These are phyloP conservation scores for Penicillium ochrochloron DNA, from an alignment of 495 filamentous ascomycete species.

Conservation along the genomic window DNA sequence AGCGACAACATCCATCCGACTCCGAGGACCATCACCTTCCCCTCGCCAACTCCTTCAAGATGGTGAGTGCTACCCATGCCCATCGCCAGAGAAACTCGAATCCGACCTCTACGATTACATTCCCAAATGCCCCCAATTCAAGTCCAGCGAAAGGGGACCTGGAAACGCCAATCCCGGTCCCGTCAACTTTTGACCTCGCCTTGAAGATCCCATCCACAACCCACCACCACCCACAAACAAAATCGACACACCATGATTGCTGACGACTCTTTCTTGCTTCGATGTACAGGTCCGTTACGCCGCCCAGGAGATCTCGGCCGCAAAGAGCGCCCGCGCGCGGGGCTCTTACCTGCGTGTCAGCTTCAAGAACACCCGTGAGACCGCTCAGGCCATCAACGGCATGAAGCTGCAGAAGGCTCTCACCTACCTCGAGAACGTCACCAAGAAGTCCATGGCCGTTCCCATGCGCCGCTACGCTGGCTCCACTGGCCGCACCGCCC, in stretches of 20 bases:
- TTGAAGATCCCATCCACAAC: conserved; percentile 12
- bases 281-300: conserved; percentile 91
- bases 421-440: conserved; percentile 94
- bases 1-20: conserved; percentile 53
- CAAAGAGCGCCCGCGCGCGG: conserved; percentile 94
- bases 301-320: conserved; percentile 81
- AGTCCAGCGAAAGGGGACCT: neutral
- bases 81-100: conserved; percentile 19
- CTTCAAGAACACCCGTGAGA: conserved; percentile 99
- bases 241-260: conserved; percentile 30
- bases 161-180: neutral
- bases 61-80: conserved; percentile 52
- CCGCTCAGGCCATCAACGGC: conserved; percentile 97
- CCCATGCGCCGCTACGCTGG: conserved; percentile 96
- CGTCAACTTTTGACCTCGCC: conserved; percentile 1
- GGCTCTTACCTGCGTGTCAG: conserved; percentile 98
- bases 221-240: neutral
- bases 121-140: conserved; percentile 13
- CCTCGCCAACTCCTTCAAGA: conserved; percentile 59
- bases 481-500: conserved; percentile 87
- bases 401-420: conserved; percentile 97
- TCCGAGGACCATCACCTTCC: conserved; percentile 52
- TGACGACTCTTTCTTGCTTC: conserved; percentile 36
- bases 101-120: conserved; percentile 12
- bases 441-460: conserved; percentile 91